Evolutionary conservation across 2,329 filamentous ascomycete species (phyloP), one percentile per base, ranked within the genome.

Genomic region (Colletotrichum higginsianum): DNA sequence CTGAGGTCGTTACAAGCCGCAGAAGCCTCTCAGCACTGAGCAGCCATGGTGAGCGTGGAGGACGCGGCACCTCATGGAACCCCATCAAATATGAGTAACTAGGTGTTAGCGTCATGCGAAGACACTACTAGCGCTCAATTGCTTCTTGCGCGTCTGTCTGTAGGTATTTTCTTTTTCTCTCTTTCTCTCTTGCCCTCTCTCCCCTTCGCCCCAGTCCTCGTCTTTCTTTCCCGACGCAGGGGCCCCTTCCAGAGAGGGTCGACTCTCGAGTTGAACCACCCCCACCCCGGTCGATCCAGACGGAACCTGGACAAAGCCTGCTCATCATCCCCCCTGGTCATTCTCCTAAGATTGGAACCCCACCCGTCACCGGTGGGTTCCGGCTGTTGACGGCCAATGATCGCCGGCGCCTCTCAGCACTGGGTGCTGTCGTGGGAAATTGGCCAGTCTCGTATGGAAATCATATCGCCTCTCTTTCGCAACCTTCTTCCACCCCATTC

Each of bases 381-480:
- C 12, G n/a, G 18, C 38, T 49, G 18, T n/a, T 47, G 13, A 61
- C 46, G 58, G 26, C 67, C 67, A 71, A 71, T 67, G n/a, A 42
- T 23, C 40, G 47, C 30, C 30, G 55, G 21, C 55, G 67, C 56
- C 63, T 44, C 64, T 56, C 56, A 71, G 56, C 26, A 60, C 67
- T 49, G 63, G 40, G 42, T 56, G 64, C 63, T 56, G 40, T 55
- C 42, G 63, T 49, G 35, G 63, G 67, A 71, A 67, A 71, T 71
- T 71, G 49, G 23, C 38, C 53, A 58, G 61, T 66, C 66, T 58
- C 61, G 53, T 66, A 65, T 64, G 52, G 66, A 65, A 68, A 65
- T 47, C 50, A 53, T 40, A 15, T 69, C 53, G 52, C 40, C 53
- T 66, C 42, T 49, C 35, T 18, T 18, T 57, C 50, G 23, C 30